These are phyloP conservation scores for Candida cerambycidarum DNA, from an alignment of 805 yeast genomes.

Conservation along the genomic window DNA sequence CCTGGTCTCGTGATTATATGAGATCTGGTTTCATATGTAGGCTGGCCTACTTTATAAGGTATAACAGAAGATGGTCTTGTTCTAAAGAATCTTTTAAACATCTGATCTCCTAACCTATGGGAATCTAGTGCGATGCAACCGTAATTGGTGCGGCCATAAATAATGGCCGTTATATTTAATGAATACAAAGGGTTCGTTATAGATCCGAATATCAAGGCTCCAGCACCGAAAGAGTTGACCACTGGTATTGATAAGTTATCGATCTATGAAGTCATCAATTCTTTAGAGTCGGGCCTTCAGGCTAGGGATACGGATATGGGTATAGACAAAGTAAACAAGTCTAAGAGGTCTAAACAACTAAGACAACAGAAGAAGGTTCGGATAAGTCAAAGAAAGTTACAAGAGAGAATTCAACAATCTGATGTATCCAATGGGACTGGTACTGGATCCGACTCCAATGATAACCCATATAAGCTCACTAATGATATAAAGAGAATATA, in stretches of 20 bases:
- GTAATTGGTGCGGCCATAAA: neutral
- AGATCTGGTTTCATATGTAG: conserved; percentile 82
- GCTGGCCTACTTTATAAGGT: conserved; percentile 70
- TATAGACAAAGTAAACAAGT: neutral
- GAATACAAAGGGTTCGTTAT: conserved; percentile 16
- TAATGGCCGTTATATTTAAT: conserved; percentile 13
- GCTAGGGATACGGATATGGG: too few species aligned
- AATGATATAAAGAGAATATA: conserved; percentile 21
- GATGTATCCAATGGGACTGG: too few species aligned
- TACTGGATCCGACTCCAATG: too few species aligned
- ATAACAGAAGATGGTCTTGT: conserved; percentile 25
- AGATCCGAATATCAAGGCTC: conserved; percentile 6
- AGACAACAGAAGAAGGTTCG: conserved; percentile 12
- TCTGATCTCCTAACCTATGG: neutral
- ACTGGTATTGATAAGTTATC: conserved; percentile 14
- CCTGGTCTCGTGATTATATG: conserved; percentile 67
- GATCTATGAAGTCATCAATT: neutral
- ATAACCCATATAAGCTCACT: conserved; percentile 16
- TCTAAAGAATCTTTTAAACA: conserved; percentile 5
- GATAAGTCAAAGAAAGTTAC: conserved; percentile 9
- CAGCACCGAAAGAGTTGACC: conserved; percentile 9
- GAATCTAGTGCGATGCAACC: too few species aligned
- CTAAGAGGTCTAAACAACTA: conserved; percentile 9
- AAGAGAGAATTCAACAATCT: neutral
- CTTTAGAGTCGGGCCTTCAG: too few species aligned